Base-by-base conservation (phyloP, 2,329 filamentous ascomycete genomes). In the Aspergillus brasiliensis region DNA sequence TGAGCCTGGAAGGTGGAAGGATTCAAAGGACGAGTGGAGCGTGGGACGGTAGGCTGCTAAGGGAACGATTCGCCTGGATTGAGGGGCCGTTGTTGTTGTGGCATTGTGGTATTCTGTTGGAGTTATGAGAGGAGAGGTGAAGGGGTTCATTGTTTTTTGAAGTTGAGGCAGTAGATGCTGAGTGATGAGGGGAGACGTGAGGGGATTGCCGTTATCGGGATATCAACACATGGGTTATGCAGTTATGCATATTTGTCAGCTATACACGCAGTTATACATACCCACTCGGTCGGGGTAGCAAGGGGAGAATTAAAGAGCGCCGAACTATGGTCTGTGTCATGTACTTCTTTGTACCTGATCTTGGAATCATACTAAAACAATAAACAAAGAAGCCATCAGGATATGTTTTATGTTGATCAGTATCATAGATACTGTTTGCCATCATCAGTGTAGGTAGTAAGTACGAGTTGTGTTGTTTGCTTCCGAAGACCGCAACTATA, bases 1-100 rank as follows among this genome's bases (percentile, higher is more conserved):
- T 8, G 68, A 67, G 6, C 62, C 61, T 21, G 69, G 67, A n/a
- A 71, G 67, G 19, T 70, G 67, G 8, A 64, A 61, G 3, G 54
- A 47, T 37, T 62, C 40, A 21, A 58, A 69, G 4, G 63, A 63
- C 5, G 59, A 11, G n/a, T 56, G 53, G 8, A 57, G 60, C 3
- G 62, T 38, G 21, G 54, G 49, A 15, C 65, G 63, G 13, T 69
- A 69, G 11, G 64, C 69, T 5, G 69, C 68, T 2, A 72, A 49
- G 15, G 70, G 68, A 44, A 71, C 42, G 17, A 71, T 66, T 8
- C 69, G 67, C 5, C 58, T 51, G 15, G 5, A 11, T 11, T 28
- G 3, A 58, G 11, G 0, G 34, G 19, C 5, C 5, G 27, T 38
- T 15, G 54, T 34, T n/a, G 31, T n/a, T 4, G 60, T 47, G 5